A percentile compares a stretch with the other conserved stretches of the same genome.
phyloP scores from a whole-genome alignment of 768 basidiomycete species.

The Boletus reticuloceps region DNA sequence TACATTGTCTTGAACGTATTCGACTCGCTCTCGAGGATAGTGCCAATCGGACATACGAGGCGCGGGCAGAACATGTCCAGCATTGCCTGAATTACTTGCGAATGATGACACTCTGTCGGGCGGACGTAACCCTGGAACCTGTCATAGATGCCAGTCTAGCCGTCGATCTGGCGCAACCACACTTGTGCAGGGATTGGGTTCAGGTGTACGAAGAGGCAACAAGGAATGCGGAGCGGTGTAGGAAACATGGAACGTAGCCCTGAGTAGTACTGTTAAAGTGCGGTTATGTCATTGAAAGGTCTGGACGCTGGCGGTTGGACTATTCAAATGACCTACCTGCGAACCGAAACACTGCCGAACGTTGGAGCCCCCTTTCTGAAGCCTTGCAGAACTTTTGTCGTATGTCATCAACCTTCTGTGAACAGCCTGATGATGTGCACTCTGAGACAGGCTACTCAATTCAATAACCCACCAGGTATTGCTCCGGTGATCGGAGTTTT shows the following conservation, averaged over 20 bases:
- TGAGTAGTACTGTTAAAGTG: too few relatives aligned
- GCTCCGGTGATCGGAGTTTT: too few relatives aligned
- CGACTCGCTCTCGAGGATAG: constrained; percentile 20
- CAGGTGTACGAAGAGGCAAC: constrained; percentile 25
- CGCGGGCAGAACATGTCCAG: constrained; percentile 23
- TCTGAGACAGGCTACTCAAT: too few relatives aligned
- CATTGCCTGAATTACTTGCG: constrained; percentile 53
- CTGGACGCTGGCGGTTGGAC: too few relatives aligned
- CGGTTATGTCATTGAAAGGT: too few relatives aligned
- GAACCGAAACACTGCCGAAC: not conserved
- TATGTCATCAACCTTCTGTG: too few relatives aligned
- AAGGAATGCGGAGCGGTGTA: constrained; percentile 11
- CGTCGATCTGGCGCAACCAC: constrained; percentile 23
- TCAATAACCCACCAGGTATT: too few relatives aligned
- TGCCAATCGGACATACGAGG: constrained; percentile 15
- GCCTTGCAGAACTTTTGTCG: too few relatives aligned
- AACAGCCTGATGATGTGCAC: too few relatives aligned
- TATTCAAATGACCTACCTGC: not conserved
- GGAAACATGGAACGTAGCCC: constrained; percentile 2
- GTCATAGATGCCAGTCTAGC: constrained; percentile 21
- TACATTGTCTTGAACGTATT: constrained; percentile 36
- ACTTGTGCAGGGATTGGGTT: constrained; percentile 26
- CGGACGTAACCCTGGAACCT: constrained; percentile 48
- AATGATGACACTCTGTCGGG: constrained; percentile 42
- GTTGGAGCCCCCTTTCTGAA: too few relatives aligned